Percentiles rank a stretch among this genome's conserved stretches.
Evolutionary conservation across 495 filamentous ascomycete genomes (phyloP).

Genomic region (Penicillium simplicissimum): DNA sequence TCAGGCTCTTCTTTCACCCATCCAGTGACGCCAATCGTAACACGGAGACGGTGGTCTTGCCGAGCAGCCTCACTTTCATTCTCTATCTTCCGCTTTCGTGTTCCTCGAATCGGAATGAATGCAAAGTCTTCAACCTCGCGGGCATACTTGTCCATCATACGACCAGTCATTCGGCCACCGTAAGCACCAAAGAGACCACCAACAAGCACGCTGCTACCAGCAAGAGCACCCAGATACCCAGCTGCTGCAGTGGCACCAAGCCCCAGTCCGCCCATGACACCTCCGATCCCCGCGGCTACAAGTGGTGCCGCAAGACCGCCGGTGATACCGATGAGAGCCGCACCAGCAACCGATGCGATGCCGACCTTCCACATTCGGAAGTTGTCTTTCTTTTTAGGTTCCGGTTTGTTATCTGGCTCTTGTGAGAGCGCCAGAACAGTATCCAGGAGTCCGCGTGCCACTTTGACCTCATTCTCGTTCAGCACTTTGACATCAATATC

Average conservation of each 20-base stretch:
- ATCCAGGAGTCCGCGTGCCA: constrained; percentile 72
- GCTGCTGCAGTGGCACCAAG: constrained; percentile 78
- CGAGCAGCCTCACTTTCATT: constrained; percentile 46
- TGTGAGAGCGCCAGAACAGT: constrained; percentile 69
- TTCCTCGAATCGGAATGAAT: constrained; percentile 70
- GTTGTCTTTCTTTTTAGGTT: constrained; percentile 64
- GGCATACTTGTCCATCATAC: constrained; percentile 86
- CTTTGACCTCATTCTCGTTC: constrained; percentile 68
- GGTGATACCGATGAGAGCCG: constrained; percentile 77
- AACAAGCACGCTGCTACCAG: constrained; percentile 73
- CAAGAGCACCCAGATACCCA: constrained; percentile 74
- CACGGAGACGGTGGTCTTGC: constrained; percentile 68
- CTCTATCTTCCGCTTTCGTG: constrained; percentile 40
- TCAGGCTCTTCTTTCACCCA: constrained; percentile 75
- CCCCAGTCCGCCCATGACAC: constrained; percentile 77
- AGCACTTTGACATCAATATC: constrained; percentile 63
- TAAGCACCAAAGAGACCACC: constrained; percentile 89
- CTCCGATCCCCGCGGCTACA: constrained; percentile 78
- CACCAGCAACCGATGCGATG: constrained; percentile 75
- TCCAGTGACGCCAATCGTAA: constrained; percentile 80
- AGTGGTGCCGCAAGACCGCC: constrained; percentile 81
- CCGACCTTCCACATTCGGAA: constrained; percentile 78
- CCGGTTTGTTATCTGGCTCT: constrained; percentile 66
- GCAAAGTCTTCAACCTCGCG: constrained; percentile 87
- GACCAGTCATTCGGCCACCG: constrained; percentile 77